Conservation (phyloP, 345 rosid species). For the Excoecaria cochinchinensis region DNA sequence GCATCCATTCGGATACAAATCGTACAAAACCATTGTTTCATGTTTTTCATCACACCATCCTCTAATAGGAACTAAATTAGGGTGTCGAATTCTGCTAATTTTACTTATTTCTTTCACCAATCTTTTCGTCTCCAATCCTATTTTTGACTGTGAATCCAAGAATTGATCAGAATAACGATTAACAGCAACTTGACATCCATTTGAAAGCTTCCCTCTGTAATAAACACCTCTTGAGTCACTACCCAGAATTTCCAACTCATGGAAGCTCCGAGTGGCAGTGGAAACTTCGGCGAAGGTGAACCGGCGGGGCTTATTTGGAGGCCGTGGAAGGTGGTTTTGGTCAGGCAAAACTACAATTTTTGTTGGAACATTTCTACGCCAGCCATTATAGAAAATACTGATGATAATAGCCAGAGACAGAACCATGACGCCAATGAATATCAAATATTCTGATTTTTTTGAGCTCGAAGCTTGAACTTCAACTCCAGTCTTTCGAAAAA, state of each 20-base stretch:
- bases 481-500: conserved; percentile 1
- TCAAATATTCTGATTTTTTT: conserved; percentile 32
- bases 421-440: conserved; percentile 36
- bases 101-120: conserved; percentile 41
- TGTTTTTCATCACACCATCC: conserved; percentile 49
- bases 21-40: conserved; percentile 42
- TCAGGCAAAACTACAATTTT: conserved; percentile 18
- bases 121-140: conserved; percentile 33
- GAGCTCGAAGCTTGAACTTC: background rate
- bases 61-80: conserved; percentile 41
- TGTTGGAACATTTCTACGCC: conserved; percentile 24
- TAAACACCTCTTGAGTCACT: conserved; percentile 39
- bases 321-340: conserved; percentile 39
- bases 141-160: conserved; percentile 23
- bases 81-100: conserved; percentile 46
- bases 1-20: conserved; percentile 43
- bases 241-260: conserved; percentile 42
- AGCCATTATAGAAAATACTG: conserved; percentile 32
- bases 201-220: conserved; percentile 44
- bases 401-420: conserved; percentile 30
- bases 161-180: conserved; percentile 40
- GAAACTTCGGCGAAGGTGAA: conserved; percentile 41
- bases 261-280: conserved; percentile 38
- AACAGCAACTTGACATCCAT: conserved; percentile 43
- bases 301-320: conserved; percentile 48